A percentile compares a stretch with the other conserved stretches of the same genome.
Conservation (phyloP, 768 basidiomycete genomes). For the Paxillus rubicundulus region DNA sequence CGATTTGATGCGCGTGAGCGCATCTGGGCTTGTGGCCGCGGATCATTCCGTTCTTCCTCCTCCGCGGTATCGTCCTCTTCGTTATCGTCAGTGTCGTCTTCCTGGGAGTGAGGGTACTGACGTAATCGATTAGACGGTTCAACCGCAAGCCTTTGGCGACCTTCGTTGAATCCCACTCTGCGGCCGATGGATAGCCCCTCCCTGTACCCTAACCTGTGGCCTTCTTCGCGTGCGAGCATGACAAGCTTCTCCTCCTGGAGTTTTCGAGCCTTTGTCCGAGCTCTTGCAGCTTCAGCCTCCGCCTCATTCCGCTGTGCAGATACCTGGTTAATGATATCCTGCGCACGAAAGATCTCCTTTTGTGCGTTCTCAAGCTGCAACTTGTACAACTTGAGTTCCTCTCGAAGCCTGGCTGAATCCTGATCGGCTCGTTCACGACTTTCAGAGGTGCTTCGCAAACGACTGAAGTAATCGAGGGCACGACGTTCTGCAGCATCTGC, state of each 20-base stretch:
- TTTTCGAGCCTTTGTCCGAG: slow-evolving; percentile 43
- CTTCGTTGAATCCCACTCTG: slow-evolving; percentile 29
- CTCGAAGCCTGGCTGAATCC: slow-evolving; percentile 35
- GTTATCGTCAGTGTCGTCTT: slow-evolving; percentile 7
- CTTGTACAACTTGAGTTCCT: slow-evolving; percentile 47
- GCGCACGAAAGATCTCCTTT: slow-evolving; percentile 42
- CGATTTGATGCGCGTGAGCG: slow-evolving; percentile 17
- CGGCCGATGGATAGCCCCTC: slow-evolving; percentile 40
- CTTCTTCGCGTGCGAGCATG: slow-evolving; percentile 44
- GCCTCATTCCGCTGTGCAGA: slow-evolving; percentile 43
- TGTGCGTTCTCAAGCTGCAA: slow-evolving; percentile 44
- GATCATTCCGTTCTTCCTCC: slow-evolving; percentile 21
- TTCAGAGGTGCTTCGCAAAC: slow-evolving; percentile 40
- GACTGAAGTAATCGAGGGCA: slow-evolving; percentile 44
- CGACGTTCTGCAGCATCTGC: slow-evolving; percentile 45
- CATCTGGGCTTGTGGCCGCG: slow-evolving; percentile 10
- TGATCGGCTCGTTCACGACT: slow-evolving; percentile 38
- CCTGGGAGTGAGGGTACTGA: slow-evolving; percentile 10
- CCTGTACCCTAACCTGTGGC: slow-evolving; percentile 38
- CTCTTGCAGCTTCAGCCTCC: slow-evolving; percentile 44
- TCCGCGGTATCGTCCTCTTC: slow-evolving; percentile 13
- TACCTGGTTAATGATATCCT: slow-evolving; percentile 42
- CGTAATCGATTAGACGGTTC: slow-evolving; percentile 11
- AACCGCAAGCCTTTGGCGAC: slow-evolving; percentile 16
- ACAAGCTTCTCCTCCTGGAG: slow-evolving; percentile 42